Conservation (phyloP, 2,329 filamentous ascomycete genomes). For the Dactylellina haptotyla region DNA sequence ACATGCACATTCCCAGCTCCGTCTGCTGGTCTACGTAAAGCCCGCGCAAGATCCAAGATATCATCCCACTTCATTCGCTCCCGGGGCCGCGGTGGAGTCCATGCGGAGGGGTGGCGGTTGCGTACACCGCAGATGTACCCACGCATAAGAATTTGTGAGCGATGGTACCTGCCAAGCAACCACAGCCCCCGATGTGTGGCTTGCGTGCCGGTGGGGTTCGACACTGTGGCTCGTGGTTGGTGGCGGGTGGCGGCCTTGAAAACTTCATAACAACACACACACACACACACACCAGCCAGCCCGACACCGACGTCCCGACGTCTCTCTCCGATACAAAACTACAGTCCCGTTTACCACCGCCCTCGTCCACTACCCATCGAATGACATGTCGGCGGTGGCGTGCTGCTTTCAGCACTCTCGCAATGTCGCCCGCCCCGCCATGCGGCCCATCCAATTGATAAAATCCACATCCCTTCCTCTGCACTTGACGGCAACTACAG, state of each 20-base stretch:
- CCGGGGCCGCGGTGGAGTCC: too few relatives aligned
- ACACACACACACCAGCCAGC: not conserved
- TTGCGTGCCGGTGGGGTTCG: not conserved
- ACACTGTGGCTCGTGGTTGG: constrained; percentile 1
- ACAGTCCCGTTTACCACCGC: not conserved
- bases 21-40: too few relatives aligned
- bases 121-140: constrained; percentile 18
- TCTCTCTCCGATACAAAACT: too few relatives aligned
- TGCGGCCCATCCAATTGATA: constrained; percentile 21
- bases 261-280: constrained; percentile 28
- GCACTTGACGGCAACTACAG: constrained; percentile 56
- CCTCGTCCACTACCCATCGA: constrained; percentile 1
- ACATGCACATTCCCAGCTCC: too few relatives aligned
- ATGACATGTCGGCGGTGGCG: constrained; percentile 53
- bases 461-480: constrained; percentile 56
- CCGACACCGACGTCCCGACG: not conserved
- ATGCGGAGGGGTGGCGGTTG: constrained; percentile 8
- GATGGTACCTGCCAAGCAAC: not conserved
- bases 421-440: constrained; percentile 25
- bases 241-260: too few relatives aligned
- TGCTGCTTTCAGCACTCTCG: constrained; percentile 40
- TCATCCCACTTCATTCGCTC: too few relatives aligned
- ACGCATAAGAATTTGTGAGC: not conserved
- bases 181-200: constrained; percentile 6
- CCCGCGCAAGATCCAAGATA: too few relatives aligned